These are phyloP conservation scores for Fusarium metavorans DNA, from an alignment of 2,329 filamentous ascomycete genomes.

Conservation along the genomic window DNA sequence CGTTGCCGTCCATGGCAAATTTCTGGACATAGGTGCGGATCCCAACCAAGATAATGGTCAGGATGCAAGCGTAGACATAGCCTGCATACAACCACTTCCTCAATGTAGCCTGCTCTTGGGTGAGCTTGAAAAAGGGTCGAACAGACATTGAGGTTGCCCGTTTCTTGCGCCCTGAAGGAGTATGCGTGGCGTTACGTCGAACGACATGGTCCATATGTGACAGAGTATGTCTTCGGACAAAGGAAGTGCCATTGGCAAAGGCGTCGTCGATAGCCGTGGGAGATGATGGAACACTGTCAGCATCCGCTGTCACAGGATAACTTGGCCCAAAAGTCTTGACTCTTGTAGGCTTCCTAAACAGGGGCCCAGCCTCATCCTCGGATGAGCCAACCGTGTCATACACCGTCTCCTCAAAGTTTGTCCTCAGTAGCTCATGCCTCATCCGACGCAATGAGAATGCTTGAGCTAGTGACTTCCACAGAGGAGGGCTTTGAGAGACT, in stretches of 20 bases:
- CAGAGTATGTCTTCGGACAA: constrained; percentile 63
- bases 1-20: constrained; percentile 76
- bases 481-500: constrained; percentile 50
- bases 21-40: constrained; percentile 77
- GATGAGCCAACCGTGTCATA: constrained; percentile 49
- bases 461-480: constrained; percentile 55
- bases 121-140: constrained; percentile 83
- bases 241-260: constrained; percentile 36
- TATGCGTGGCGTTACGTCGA: constrained; percentile 61
- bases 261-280: constrained; percentile 30
- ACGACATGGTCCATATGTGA: constrained; percentile 54
- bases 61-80: constrained; percentile 79
- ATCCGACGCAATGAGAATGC: constrained; percentile 61
- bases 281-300: constrained; percentile 33
- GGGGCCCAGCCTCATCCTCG: constrained; percentile 46
- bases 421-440: constrained; percentile 53
- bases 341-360: constrained; percentile 38
- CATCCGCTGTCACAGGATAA: constrained; percentile 14
- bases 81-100: constrained; percentile 87
- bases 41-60: constrained; percentile 74
- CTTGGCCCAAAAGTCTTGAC: constrained; percentile 48
- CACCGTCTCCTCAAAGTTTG: constrained; percentile 47
- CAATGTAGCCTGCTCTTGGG: constrained; percentile 78
- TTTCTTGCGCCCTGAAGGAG: constrained; percentile 74
- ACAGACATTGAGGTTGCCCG: constrained; percentile 73